phyloP scores from a whole-genome alignment of 1,284 basidiomycete genomes.

The Phellopilus nigrolimitatus region DNA sequence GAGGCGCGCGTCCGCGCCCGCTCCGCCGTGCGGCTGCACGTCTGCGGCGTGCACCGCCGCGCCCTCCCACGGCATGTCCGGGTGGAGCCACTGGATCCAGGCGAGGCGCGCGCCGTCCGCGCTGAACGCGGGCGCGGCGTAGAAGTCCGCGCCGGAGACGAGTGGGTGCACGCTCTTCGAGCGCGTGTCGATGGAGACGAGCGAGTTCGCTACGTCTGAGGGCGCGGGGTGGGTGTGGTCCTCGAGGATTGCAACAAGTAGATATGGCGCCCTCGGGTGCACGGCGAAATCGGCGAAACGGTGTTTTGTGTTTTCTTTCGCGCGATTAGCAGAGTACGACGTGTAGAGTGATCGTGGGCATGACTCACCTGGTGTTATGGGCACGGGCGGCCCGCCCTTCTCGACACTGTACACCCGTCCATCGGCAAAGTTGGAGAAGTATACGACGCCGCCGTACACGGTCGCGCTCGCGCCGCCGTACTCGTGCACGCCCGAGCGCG shows the following conservation, averaged over 20 bases:
- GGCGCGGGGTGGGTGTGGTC: conserved; percentile 63
- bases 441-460: conserved; percentile 42
- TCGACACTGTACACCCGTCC: conserved; percentile 43
- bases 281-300: conserved; percentile 55
- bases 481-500: conserved; percentile 55
- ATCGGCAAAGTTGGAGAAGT: conserved; percentile 54
- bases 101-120: conserved; percentile 60
- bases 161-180: conserved; percentile 39
- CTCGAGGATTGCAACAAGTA: conserved; percentile 42
- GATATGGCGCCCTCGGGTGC: conserved; percentile 32
- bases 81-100: conserved; percentile 73
- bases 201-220: conserved; percentile 48
- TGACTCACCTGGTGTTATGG: conserved; percentile 57
- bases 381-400: conserved; percentile 37
- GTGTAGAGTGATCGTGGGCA: too few relatives aligned
- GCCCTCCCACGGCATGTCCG: conserved; percentile 82
- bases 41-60: conserved; percentile 54
- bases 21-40: conserved; percentile 23
- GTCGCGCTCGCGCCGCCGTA: conserved; percentile 52
- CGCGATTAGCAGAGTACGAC: not conserved
- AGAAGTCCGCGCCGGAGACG: conserved; percentile 63
- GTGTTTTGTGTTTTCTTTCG: conserved; percentile 42
- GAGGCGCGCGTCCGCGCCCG: too few relatives aligned
- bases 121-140: conserved; percentile 57
- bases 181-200: conserved; percentile 50